Base-by-base conservation (phyloP, 2,329 filamentous ascomycete genomes). In the Sporothrix brunneoviolacea region DNA sequence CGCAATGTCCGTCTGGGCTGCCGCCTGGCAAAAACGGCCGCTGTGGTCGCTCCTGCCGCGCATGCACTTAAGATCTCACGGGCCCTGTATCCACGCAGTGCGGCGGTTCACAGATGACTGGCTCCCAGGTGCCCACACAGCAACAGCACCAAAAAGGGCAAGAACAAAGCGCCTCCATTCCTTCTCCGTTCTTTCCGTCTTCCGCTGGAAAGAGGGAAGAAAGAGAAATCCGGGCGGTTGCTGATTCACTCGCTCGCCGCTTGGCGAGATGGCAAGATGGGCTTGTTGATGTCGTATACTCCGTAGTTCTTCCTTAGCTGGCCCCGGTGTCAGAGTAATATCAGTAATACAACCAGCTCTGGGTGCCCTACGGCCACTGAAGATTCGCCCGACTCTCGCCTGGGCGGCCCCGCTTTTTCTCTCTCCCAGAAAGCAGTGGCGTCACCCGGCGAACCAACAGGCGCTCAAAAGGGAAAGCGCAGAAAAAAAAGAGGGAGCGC, bases 361-460 rank as follows among this genome's bases (percentile, higher is more conserved):
- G n/a, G n/a, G n/a, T n/a, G n/a, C n/a, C n/a, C n/a, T n/a, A n/a
- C n/a, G n/a, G n/a, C n/a, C n/a, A n/a, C n/a, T n/a, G n/a, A n/a
- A n/a, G n/a, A n/a, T n/a, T n/a, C n/a, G n/a, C n/a, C 24, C 24
- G 24, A 10, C 10, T 28, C 24, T 28, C 10, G 24, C 24, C 24
- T 28, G 24, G 24, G 5, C 24, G 10, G 24, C 24, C 24, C 24
- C 24, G 10, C 24, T 10, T 28, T 28, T 28, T 28, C 24, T 28
- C 24, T 5, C 6, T 10, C 6, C 24, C 24, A 28, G 24, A 28
- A 28, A 28, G 24, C 32, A 45, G 48, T 45, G 68, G 55, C 13
- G 68, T 65, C 35, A 35, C 38, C 44, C 38, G 39, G 47, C 50
- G 53, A 52, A 50, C 51, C 37, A 50, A 24, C n/a, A 16, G 18